phyloP scores from a whole-genome alignment of 202 grass and related monocot species.

The Setaria italica region DNA sequence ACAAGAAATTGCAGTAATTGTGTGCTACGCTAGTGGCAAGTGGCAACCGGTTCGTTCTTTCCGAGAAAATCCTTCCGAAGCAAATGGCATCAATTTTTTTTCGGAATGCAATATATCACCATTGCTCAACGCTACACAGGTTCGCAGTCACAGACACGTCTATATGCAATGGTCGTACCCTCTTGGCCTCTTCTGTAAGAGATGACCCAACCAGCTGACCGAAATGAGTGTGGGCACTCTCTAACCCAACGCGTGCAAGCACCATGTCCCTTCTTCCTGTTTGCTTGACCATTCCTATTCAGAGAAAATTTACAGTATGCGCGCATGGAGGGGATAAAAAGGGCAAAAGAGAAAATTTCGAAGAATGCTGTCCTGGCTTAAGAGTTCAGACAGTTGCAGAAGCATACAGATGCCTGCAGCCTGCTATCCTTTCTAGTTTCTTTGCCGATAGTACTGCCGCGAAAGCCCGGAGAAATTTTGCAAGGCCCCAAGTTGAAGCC shows the following conservation, averaged over 20 bases:
- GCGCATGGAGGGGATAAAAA: not conserved
- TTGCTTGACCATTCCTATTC: no score
- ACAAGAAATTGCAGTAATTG: not conserved
- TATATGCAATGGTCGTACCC: not conserved
- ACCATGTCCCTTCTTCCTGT: not conserved
- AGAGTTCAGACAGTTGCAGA: not conserved
- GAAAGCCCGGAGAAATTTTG: not conserved
- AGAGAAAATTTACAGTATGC: not conserved
- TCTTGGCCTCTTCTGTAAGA: not conserved
- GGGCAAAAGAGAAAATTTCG: not conserved
- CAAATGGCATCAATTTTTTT: no score
- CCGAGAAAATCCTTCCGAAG: not conserved
- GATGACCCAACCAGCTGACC: not conserved
- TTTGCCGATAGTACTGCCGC: not conserved
- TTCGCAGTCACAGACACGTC: not conserved
- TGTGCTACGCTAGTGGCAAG: not conserved
- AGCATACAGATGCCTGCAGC: not conserved
- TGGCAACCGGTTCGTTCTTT: conserved; percentile 11
- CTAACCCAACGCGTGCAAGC: not conserved
- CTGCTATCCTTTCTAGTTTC: not conserved
- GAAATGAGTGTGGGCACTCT: not conserved
- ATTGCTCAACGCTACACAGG: not conserved
- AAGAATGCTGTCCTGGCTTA: not conserved
- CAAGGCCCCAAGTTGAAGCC: no score
- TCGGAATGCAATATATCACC: no score